These are phyloP conservation scores for Camelina hispida DNA, from an alignment of 345 rosid species.

Conservation along the genomic window DNA sequence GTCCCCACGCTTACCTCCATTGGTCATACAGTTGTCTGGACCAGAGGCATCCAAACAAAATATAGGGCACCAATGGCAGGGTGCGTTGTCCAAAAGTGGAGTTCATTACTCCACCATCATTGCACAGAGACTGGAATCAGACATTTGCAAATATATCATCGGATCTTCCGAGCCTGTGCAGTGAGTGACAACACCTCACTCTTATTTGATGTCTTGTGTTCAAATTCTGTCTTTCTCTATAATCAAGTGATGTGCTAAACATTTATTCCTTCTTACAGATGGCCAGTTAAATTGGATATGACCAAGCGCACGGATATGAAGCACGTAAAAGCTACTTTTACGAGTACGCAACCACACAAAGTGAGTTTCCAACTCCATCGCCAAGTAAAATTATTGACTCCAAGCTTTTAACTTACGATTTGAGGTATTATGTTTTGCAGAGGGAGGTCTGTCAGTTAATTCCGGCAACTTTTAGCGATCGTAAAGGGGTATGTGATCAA, in stretches of 20 bases:
- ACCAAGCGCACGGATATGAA: conserved; percentile 91
- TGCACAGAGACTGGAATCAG: conserved; percentile 74
- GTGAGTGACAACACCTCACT: conserved; percentile 53
- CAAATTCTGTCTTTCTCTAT: conserved; percentile 29
- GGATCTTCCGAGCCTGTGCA: conserved; percentile 81
- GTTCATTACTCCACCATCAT: conserved; percentile 82
- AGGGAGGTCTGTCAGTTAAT: conserved; percentile 88
- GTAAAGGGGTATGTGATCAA: conserved; percentile 74
- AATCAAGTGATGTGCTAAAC: conserved; percentile 34
- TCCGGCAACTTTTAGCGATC: conserved; percentile 69
- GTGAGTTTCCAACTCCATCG: conserved; percentile 52
- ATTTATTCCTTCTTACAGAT: conserved; percentile 56
- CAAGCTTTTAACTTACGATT: conserved; percentile 4
- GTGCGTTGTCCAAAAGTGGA: conserved; percentile 84
- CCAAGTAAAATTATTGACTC: not conserved
- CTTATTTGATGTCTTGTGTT: conserved; percentile 19
- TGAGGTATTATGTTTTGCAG: conserved; percentile 55
- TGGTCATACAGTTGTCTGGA: conserved; percentile 49
- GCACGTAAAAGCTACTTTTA: conserved; percentile 76
- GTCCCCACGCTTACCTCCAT: conserved; percentile 53
- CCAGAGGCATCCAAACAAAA: conserved; percentile 53
- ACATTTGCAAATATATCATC: conserved; percentile 74
- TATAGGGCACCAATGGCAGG: conserved; percentile 75
- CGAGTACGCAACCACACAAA: conserved; percentile 73
- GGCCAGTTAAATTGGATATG: conserved; percentile 94